Base-by-base conservation (phyloP, 2,329 filamentous ascomycete genomes). In the Colletotrichum caudatum region DNA sequence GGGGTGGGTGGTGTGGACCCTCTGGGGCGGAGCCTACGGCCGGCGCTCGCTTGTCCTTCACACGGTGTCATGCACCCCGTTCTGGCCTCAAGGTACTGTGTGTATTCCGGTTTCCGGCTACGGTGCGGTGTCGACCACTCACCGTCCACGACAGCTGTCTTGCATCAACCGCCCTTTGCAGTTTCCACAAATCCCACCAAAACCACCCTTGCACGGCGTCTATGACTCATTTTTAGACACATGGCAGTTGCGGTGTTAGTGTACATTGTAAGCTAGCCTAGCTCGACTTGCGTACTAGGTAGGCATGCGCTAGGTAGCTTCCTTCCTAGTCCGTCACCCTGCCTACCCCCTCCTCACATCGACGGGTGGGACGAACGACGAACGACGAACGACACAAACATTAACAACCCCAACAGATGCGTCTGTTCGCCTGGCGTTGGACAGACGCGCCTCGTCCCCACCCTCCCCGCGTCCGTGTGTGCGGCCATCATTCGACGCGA, bases 181-280 rank as follows among this genome's bases (percentile, higher is more conserved):
- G 59, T 60, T 37, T 60, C 53, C 66, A 76, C 74, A 75, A 76
- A 75, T 59, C 59, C 51, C 57, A 65, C 58, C 35, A 41, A 26
- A 62, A 29, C 48, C 23, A 37, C 58, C 64, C 70, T 53, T 71
- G 70, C 62, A 62, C 26, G 73, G 75, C 77, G 75, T 75, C 73
- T 78, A 76, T 79, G 78, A 80, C 76, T 80, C 77, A 79, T 74
- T 75, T 76, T 76, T 76, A 77, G 78, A 78, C 77, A 78, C 76
- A 77, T 78, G 75, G 78, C 74, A 74, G 29, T 62, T 64, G 39
- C 41, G 20, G 35, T 67, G 5, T 29, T 29, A 29, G 29, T 29
- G 2, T n/a, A n/a, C n/a, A n/a, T n/a, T n/a, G n/a, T 29, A 29
- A 29, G 29, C 29, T 29, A 66, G 60, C 59, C 66, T 74, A 73